phyloP scores from a whole-genome alignment of 2,329 filamentous ascomycete genomes.

The Gremmenia infestans region DNA sequence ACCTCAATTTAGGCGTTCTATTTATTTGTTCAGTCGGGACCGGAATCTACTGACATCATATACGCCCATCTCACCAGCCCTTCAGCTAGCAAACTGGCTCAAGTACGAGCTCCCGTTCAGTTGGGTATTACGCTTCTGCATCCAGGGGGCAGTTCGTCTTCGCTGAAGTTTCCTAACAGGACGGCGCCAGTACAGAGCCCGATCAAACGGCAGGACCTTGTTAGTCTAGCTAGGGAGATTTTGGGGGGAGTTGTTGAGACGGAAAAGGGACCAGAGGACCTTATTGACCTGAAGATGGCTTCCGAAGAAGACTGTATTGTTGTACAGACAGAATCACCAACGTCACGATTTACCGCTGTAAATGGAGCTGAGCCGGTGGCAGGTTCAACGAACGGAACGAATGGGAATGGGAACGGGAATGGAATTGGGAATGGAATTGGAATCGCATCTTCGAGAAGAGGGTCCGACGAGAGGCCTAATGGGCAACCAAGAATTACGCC shows the following conservation, averaged over 20 bases:
- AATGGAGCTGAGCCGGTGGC: conserved; percentile 27
- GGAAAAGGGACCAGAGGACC: not conserved
- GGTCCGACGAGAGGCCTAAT: conserved; percentile 29
- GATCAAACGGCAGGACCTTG: conserved; percentile 20
- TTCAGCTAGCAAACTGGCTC: conserved; percentile 16
- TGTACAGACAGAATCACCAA: conserved; percentile 25
- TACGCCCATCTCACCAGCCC: not conserved
- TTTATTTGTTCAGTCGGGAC: too few relatives aligned
- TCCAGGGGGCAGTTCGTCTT: conserved; percentile 9
- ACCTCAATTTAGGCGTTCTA: too few relatives aligned
- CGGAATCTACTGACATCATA: not conserved
- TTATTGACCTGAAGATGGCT: conserved; percentile 10
- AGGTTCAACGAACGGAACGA: conserved; percentile 8
- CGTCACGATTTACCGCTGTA: conserved; percentile 32
- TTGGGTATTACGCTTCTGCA: conserved; percentile 17
- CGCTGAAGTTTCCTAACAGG: conserved; percentile 12
- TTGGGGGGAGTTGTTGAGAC: conserved; percentile 9
- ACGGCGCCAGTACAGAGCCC: conserved; percentile 16
- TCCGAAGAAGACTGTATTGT: conserved; percentile 15
- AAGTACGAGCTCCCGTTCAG: conserved; percentile 14
- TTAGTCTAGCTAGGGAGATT: conserved; percentile 22
- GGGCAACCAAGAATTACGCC: conserved; percentile 28
- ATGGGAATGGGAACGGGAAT: conserved; percentile 13
- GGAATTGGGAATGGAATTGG: conserved; percentile 5
- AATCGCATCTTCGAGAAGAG: conserved; percentile 18